Evolutionary conservation across 495 filamentous ascomycete species (phyloP).

Genomic region (Xylaria telfairii): DNA sequence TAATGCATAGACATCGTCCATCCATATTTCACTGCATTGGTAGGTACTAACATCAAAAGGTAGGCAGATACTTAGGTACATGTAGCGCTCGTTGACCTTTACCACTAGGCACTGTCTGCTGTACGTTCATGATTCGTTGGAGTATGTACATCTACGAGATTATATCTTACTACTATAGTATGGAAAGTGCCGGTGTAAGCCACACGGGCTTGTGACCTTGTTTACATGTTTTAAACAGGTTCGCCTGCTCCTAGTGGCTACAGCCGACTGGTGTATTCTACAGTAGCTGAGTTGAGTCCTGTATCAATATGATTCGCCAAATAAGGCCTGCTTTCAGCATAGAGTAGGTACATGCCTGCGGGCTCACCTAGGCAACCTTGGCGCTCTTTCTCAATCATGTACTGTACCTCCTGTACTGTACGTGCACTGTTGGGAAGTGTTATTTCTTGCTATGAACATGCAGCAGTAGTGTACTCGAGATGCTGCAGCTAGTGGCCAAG

Average conservation of each 20-base stretch:
- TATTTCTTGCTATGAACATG: background rate
- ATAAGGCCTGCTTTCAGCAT: background rate
- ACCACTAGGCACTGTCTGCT: too few species aligned
- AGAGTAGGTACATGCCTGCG: background rate
- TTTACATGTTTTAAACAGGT: background rate
- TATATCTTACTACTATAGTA: too few species aligned
- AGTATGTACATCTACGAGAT: background rate
- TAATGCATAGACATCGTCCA: too few species aligned
- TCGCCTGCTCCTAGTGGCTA: background rate
- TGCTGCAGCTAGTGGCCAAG: background rate
- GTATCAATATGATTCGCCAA: background rate
- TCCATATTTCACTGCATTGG: too few species aligned
- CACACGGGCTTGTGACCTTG: conserved; percentile 9
- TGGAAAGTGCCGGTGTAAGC: background rate
- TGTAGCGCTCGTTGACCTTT: too few species aligned
- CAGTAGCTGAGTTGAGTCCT: background rate
- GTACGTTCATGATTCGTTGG: too few species aligned
- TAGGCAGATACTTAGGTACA: too few species aligned
- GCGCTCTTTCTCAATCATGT: background rate
- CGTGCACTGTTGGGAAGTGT: background rate
- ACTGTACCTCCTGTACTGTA: too few species aligned
- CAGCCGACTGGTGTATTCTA: background rate
- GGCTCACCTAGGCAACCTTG: background rate
- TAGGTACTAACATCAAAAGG: too few species aligned
- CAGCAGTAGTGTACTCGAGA: background rate